A percentile compares a stretch with the other conserved stretches of the same genome.
Evolutionary conservation across 1,284 basidiomycete genomes (phyloP).

Genomic region (Ceratobasidium sp.): DNA sequence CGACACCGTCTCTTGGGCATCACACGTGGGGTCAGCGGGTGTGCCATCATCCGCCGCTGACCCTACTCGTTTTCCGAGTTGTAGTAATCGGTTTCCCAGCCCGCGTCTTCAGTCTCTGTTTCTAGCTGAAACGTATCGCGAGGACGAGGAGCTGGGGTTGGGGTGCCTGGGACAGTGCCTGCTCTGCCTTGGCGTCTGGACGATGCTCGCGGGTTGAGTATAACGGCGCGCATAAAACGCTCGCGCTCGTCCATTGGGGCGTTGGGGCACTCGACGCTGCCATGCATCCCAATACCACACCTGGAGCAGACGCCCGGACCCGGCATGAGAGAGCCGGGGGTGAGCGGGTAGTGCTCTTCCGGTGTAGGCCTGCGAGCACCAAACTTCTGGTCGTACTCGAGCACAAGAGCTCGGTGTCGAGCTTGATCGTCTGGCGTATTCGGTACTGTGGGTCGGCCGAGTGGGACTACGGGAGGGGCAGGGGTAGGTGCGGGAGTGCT

Average conservation of each 20-base stretch:
- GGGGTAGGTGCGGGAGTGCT: neutral
- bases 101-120: neutral
- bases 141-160: neutral
- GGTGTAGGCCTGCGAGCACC: neutral
- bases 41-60: neutral
- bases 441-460: neutral
- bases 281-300: neutral
- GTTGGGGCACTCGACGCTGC: constrained; percentile 15
- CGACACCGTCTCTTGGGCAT: neutral
- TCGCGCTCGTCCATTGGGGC: neutral
- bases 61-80: constrained; percentile 23
- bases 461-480: neutral
- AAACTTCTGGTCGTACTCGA: neutral
- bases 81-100: constrained; percentile 4
- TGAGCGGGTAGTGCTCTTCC: neutral
- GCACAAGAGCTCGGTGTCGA: neutral
- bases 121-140: neutral
- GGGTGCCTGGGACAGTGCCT: neutral
- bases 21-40: neutral
- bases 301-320: neutral
- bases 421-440: neutral
- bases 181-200: neutral
- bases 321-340: neutral
- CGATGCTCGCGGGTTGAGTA: neutral
- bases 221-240: neutral